Evolutionary conservation across 768 basidiomycete species (phyloP).

Genomic region (Daedaleopsis sinensis): DNA sequence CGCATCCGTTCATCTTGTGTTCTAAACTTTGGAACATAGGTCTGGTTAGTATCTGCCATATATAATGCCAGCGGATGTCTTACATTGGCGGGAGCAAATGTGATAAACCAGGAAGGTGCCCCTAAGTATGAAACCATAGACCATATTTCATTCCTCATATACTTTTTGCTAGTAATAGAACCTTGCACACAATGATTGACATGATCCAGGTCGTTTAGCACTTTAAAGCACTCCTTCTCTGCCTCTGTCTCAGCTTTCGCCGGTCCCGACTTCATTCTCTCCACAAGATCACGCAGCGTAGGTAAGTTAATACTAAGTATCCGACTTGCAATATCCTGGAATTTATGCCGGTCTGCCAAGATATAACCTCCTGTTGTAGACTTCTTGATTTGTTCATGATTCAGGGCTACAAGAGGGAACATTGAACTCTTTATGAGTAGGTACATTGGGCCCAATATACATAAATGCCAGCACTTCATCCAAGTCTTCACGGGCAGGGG

Average conservation of each 20-base stretch:
- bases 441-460: too few relatives aligned
- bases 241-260: slow-evolving; percentile 3
- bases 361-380: slow-evolving; percentile 19
- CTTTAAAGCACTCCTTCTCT: slow-evolving; percentile 14
- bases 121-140: not conserved
- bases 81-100: too few relatives aligned
- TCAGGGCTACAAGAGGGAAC: slow-evolving; percentile 24
- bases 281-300: slow-evolving; percentile 4
- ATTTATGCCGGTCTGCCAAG: slow-evolving; percentile 2
- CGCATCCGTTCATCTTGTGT: too few relatives aligned
- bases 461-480: too few relatives aligned
- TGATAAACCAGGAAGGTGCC: too few relatives aligned
- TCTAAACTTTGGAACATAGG: too few relatives aligned
- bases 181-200: slow-evolving; percentile 17
- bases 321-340: slow-evolving; percentile 9
- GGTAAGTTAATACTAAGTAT: slow-evolving; percentile 7
- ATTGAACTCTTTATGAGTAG: not conserved
- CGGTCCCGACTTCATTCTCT: not conserved
- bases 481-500: too few relatives aligned
- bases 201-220: slow-evolving; percentile 18
- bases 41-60: too few relatives aligned
- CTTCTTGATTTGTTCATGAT: slow-evolving; percentile 26
- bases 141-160: slow-evolving; percentile 23
- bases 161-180: slow-evolving; percentile 15
- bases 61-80: too few relatives aligned